Percentiles rank a stretch among this genome's conserved stretches.
These are phyloP conservation scores for Periconia digitata DNA, from an alignment of 2,329 filamentous ascomycete genomes.

Conservation along the genomic window DNA sequence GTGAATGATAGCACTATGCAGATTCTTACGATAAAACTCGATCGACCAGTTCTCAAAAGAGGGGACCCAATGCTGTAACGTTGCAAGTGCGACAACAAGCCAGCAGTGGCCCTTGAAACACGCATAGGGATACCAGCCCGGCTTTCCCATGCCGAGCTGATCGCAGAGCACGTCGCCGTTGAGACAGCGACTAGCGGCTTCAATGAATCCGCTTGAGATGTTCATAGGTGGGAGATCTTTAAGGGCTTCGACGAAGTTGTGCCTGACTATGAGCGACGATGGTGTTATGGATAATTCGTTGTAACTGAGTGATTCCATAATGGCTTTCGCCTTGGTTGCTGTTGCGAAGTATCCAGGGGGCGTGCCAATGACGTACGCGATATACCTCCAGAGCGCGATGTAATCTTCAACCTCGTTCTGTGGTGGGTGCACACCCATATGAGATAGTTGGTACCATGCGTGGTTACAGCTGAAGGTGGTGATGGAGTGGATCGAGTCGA, in stretches of 20 bases:
- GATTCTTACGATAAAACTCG: too few species aligned
- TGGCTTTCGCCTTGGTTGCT: background rate
- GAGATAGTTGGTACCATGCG: background rate
- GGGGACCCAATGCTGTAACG: too few species aligned
- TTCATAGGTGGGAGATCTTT: background rate
- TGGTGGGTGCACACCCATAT: background rate
- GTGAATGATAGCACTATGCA: too few species aligned
- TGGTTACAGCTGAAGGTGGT: background rate
- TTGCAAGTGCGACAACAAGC: background rate
- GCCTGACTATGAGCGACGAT: background rate
- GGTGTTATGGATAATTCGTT: background rate
- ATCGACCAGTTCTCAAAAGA: too few species aligned
- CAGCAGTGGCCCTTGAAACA: slow-evolving; percentile 1
- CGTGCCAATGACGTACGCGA: background rate
- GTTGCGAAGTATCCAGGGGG: background rate
- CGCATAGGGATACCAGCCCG: background rate
- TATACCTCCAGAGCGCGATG: slow-evolving; percentile 1
- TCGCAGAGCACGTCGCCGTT: background rate
- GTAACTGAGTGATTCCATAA: background rate
- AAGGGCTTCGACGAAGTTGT: background rate
- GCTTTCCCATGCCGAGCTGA: background rate
- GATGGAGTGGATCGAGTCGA: slow-evolving; percentile 1
- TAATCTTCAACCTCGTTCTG: background rate
- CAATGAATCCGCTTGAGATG: background rate
- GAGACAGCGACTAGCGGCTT: background rate